Conservation (phyloP, 192 early-diverging fungal genomes). For the Paraglomus occultum region DNA sequence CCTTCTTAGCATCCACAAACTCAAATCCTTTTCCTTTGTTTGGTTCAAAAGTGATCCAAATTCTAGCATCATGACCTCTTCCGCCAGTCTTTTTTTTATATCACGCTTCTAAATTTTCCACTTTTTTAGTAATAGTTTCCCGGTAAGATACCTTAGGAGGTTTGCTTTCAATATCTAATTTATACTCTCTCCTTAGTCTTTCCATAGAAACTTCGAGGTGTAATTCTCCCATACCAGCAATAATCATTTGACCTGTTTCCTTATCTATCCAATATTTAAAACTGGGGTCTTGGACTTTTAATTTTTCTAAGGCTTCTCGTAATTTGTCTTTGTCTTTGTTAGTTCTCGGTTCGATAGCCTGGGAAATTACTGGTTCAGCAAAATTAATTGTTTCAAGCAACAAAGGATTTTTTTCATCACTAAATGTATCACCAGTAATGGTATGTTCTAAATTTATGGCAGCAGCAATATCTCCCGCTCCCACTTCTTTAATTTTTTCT, state of each 20-base stretch:
- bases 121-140: conserved; percentile 17
- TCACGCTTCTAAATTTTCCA: neutral
- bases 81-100: conserved; percentile 11
- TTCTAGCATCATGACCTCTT: conserved; percentile 7
- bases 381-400: neutral
- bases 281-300: conserved; percentile 17
- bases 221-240: conserved; percentile 9
- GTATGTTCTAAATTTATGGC: neutral
- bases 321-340: conserved; percentile 11
- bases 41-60: neutral
- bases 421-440: conserved; percentile 11
- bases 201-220: conserved; percentile 9
- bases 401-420: neutral
- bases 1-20: conserved; percentile 13
- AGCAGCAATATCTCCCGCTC: conserved; percentile 5
- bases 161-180: conserved; percentile 4
- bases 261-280: conserved; percentile 9
- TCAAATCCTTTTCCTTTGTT: neutral
- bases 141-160: conserved; percentile 10
- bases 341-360: conserved; percentile 6
- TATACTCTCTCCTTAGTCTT: conserved; percentile 13
- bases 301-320: neutral
- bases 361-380: conserved; percentile 13
- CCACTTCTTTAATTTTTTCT: neutral
- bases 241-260: conserved; percentile 13